Evolutionary conservation across 2,329 filamentous ascomycete species (phyloP).

Genomic region (Beauveria bassiana): DNA sequence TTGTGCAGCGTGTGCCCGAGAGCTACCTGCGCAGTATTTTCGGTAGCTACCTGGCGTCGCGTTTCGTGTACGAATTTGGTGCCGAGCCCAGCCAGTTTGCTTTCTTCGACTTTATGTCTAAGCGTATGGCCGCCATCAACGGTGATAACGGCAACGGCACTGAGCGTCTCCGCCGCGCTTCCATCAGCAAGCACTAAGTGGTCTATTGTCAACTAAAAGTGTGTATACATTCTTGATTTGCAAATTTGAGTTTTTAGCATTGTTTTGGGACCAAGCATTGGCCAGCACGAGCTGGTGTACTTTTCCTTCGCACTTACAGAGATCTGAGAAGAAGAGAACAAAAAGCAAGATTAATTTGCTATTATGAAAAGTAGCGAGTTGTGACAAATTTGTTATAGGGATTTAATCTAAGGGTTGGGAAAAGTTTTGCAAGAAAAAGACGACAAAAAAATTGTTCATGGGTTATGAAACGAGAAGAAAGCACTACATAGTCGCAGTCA

Average conservation of each 20-base stretch:
- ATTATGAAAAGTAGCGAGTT: background rate
- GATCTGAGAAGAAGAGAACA: background rate
- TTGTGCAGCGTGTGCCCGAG: slow-evolving; percentile 81
- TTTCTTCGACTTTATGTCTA: slow-evolving; percentile 90
- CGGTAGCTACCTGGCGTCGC: slow-evolving; percentile 86
- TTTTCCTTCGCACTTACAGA: background rate
- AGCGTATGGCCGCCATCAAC: slow-evolving; percentile 46
- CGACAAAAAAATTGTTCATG: background rate
- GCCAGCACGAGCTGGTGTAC: background rate
- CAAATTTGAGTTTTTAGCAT: slow-evolving; percentile 1
- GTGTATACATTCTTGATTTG: background rate
- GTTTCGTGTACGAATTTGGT: slow-evolving; percentile 94
- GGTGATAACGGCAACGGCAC: slow-evolving; percentile 15
- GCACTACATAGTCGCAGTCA: background rate
- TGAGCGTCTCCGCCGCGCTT: slow-evolving; percentile 22
- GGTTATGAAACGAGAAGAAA: background rate
- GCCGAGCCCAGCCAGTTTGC: slow-evolving; percentile 91
- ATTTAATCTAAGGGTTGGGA: background rate
- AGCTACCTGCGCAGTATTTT: slow-evolving; percentile 93
- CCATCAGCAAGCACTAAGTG: slow-evolving; percentile 15
- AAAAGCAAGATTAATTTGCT: background rate
- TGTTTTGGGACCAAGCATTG: background rate
- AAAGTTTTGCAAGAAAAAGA: background rate
- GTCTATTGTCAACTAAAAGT: background rate
- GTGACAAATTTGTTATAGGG: background rate